Base-by-base conservation (phyloP, 306 rosid species). In the Luffa acutangula region DNA sequence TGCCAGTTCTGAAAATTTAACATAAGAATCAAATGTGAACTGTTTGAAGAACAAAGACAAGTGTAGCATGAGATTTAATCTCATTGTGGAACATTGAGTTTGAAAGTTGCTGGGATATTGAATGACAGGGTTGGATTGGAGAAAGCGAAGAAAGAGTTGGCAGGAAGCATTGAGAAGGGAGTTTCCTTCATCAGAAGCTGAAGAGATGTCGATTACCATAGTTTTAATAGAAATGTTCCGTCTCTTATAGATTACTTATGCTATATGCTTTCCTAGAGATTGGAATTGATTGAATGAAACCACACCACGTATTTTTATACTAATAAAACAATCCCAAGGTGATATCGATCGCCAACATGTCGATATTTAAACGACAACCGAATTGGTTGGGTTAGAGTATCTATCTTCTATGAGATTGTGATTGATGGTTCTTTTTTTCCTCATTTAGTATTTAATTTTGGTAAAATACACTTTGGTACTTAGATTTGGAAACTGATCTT, bases 111-210 rank as follows among this genome's bases (percentile, higher is more conserved):
- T 72, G 56, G 77, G 43, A 46, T 49, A 33, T 76, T 76, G 67
- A 54, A n/a, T 42, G 37, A 76, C 80, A 76, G 80, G 80, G 20
- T 56, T 76, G 80, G 80, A n/a, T 58, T 76, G 66, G 66, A 76
- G 80, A 76, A 57, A 58, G 80, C 80, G 5, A 76, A 76, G 52
- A 57, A 76, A 11, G 80, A 76, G 54, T 58, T 76, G 54, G 80
- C 54, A 76, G 69, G 49, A 57, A 76, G 80, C 51, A 76, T 76
- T 58, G 67, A 76, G 66, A 76, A 76, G 52, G 79, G 79, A 53
- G 59, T 76, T 56, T 56, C 79, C 52, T 76, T 76, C 62, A 41
- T 76, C 36, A 54, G 48, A 39, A 6, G 67, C 64, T 57, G 79
- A 76, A 76, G 59, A 73, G 59, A 31, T 49, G 43, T 45, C 60